Conservation (phyloP, 179 eudicot genomes). For the Carnegiea gigantea region DNA sequence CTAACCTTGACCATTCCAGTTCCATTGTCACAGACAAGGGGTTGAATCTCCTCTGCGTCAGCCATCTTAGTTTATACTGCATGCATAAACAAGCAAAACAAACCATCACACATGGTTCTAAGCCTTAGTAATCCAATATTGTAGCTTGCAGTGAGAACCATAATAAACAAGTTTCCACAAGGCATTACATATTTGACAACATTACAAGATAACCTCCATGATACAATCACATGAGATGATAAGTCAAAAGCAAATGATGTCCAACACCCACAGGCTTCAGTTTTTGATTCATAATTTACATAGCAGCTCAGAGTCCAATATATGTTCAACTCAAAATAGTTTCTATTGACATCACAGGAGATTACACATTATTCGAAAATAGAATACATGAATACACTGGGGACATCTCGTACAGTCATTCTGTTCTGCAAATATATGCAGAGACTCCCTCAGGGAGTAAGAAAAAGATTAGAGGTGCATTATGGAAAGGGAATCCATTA, state of each 20-base stretch:
- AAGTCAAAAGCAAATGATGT: not conserved
- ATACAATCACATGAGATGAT: not conserved
- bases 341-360: not conserved
- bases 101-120: not conserved
- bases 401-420: not conserved
- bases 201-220: not conserved
- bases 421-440: not conserved
- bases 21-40: slow-evolving; percentile 45
- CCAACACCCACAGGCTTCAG: not conserved
- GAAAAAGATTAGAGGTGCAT: not conserved
- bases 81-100: not conserved
- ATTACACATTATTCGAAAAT: not conserved
- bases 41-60: slow-evolving; percentile 60
- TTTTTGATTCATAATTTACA: too few species aligned
- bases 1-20: slow-evolving; percentile 41
- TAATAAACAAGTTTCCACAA: not conserved
- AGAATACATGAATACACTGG: not conserved
- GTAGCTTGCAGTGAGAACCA: not conserved
- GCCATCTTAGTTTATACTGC: slow-evolving; percentile 39
- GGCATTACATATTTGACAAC: not conserved
- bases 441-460: not conserved
- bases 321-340: not conserved
- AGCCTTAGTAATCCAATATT: not conserved
- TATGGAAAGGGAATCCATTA: too few species aligned
- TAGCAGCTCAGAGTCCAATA: not conserved